Percentiles rank a stretch among this genome's conserved stretches.
phyloP scores from a whole-genome alignment of 352 stramenopile species.

The Thraustochytrium sp. region DNA sequence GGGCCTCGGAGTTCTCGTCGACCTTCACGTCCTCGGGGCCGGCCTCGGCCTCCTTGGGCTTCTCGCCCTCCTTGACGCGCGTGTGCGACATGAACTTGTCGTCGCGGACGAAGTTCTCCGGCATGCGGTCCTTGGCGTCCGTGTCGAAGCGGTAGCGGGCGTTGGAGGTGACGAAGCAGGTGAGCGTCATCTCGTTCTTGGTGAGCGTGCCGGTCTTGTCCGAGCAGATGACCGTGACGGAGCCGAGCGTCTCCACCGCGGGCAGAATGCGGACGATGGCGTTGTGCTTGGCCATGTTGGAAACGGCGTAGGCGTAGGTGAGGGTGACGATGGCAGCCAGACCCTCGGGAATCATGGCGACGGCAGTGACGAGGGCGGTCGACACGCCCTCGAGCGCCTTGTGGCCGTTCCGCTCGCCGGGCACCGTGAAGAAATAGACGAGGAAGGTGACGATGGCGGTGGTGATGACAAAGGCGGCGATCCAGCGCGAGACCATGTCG shows the following conservation, averaged over 20 bases:
- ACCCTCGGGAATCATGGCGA: slow-evolving; percentile 73
- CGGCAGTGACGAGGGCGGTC: slow-evolving; percentile 78
- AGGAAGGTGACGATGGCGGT: slow-evolving; percentile 85
- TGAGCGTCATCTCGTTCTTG: slow-evolving; percentile 90
- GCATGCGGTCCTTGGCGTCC: slow-evolving; percentile 50
- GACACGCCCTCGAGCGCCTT: slow-evolving; percentile 82
- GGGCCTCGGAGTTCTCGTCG: slow-evolving; percentile 37
- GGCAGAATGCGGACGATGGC: slow-evolving; percentile 74
- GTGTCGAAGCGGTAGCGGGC: slow-evolving; percentile 57
- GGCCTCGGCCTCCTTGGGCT: slow-evolving; percentile 50
- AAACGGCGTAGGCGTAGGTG: slow-evolving; percentile 51
- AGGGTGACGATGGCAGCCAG: slow-evolving; percentile 72
- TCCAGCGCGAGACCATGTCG: slow-evolving; percentile 33
- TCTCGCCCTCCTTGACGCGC: slow-evolving; percentile 52
- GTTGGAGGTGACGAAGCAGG: slow-evolving; percentile 60
- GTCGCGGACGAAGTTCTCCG: slow-evolving; percentile 57
- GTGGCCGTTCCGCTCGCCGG: slow-evolving; percentile 64
- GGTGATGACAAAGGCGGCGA: slow-evolving; percentile 64
- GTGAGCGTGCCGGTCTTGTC: slow-evolving; percentile 97
- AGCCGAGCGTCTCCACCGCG: slow-evolving; percentile 82
- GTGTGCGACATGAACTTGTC: slow-evolving; percentile 49
- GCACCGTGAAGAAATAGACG: slow-evolving; percentile 69
- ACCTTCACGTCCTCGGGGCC: slow-evolving; percentile 32
- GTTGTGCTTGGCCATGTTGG: slow-evolving; percentile 66
- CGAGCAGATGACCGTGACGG: slow-evolving; percentile 89